A percentile compares a stretch with the other conserved stretches of the same genome.
Conservation (phyloP, 1,139 yeast genomes). For the Blastobotrys arbuscula region DNA sequence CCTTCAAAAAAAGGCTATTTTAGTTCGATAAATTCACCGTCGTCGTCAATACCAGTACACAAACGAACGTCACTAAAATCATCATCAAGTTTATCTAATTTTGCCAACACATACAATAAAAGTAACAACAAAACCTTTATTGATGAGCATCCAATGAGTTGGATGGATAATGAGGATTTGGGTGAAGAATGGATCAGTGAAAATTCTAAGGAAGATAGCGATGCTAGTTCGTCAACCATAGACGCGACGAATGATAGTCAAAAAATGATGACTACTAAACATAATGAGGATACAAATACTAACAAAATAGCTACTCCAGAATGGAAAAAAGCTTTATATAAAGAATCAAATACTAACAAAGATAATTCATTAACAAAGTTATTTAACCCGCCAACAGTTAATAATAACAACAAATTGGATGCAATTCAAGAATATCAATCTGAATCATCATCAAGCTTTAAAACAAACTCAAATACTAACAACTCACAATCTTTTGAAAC, state of each 20-base stretch:
- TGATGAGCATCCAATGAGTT: constrained; percentile 15
- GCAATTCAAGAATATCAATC: constrained; percentile 10
- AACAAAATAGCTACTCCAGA: constrained; percentile 14
- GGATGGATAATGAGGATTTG: constrained; percentile 13
- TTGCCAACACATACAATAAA: neutral
- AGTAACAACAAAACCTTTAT: neutral
- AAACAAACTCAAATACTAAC: neutral
- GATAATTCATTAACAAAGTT: constrained; percentile 5
- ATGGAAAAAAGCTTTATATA: constrained; percentile 13
- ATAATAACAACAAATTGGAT: constrained; percentile 1
- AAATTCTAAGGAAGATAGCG: neutral
- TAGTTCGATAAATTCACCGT: neutral
- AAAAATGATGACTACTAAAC: constrained; percentile 10
- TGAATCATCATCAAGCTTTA: neutral
- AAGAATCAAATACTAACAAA: constrained; percentile 3
- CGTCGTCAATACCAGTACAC: constrained; percentile 4
- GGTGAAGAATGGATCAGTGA: constrained; percentile 12
- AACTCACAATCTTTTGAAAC: constrained; percentile 7
- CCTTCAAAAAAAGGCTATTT: neutral
- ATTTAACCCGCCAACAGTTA: constrained; percentile 13
- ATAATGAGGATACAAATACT: neutral
- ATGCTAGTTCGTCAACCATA: neutral
- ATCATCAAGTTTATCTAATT: neutral
- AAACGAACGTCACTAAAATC: constrained; percentile 1
- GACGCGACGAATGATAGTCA: neutral